phyloP scores from a whole-genome alignment of 2,329 filamentous ascomycete species.

The Phialophora macrospora region DNA sequence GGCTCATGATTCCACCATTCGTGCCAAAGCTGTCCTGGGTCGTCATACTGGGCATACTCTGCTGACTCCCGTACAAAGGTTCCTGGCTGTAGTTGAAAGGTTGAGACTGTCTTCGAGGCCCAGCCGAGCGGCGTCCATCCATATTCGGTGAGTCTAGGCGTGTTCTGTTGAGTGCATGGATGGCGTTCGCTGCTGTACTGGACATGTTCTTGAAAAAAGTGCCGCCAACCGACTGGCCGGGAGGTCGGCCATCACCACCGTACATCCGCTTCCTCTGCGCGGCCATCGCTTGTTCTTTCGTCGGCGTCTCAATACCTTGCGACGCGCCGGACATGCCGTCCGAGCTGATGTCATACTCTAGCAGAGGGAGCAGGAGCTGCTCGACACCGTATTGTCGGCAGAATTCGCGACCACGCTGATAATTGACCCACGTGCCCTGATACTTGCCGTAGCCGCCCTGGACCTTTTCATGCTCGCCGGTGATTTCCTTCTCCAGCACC shows the following conservation, averaged over 20 bases:
- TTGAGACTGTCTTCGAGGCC: slow-evolving; percentile 72
- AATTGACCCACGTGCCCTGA: slow-evolving; percentile 98
- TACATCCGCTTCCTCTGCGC: slow-evolving; percentile 92
- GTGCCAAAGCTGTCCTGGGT: slow-evolving; percentile 73
- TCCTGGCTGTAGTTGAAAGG: slow-evolving; percentile 65
- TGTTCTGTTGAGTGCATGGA: slow-evolving; percentile 95
- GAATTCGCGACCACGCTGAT: slow-evolving; percentile 87
- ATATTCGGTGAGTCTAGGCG: slow-evolving; percentile 85
- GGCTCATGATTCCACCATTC: slow-evolving; percentile 64
- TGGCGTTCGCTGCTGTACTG: slow-evolving; percentile 85
- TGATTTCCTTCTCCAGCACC: slow-evolving; percentile 97
- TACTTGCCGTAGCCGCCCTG: slow-evolving; percentile 99
- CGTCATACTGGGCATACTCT: slow-evolving; percentile 70
- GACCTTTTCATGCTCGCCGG: slow-evolving; percentile 96
- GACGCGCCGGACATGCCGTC: slow-evolving; percentile 66
- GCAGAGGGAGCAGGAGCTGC: slow-evolving; percentile 53
- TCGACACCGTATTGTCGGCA: slow-evolving; percentile 72
- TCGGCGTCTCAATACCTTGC: slow-evolving; percentile 86
- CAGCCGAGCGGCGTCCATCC: slow-evolving; percentile 68
- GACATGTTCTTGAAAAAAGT: slow-evolving; percentile 99
- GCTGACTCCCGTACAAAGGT: slow-evolving; percentile 78
- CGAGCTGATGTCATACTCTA: slow-evolving; percentile 56
- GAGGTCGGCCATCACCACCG: slow-evolving; percentile 72
- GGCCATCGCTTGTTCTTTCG: slow-evolving; percentile 98
- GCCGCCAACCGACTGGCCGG: slow-evolving; percentile 68